Base-by-base conservation (phyloP, 768 basidiomycete genomes). In the Suillus hirtellus region DNA sequence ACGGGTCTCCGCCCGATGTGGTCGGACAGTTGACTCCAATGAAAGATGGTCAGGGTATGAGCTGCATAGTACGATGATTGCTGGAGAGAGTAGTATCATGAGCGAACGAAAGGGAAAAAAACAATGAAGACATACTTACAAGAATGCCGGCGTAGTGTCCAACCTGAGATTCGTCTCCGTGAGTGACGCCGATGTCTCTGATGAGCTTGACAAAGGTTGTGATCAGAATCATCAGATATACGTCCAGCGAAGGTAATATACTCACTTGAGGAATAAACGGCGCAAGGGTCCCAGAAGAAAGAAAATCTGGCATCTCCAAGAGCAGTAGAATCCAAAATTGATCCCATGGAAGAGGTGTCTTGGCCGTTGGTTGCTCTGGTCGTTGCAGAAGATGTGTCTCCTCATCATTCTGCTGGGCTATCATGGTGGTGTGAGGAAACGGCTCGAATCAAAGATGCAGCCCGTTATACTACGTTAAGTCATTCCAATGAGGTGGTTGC, bases 261-360 rank as follows among this genome's bases (percentile, higher is more conserved):
- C 81, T 35, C 66, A 88, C 89, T 78, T 75, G 70, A 6, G 88
- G 88, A 50, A 86, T 82, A 69, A 91, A 92, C 0, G 90, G 91
- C 47, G 84, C 84, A 64, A 92, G 90, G 61, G 92, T 88, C 65
- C 89, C 83, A 12, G 83, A 84, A 6, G 90, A 87, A 61, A 93
- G 71, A 5, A 90, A 89, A 72, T 93, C 91, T 60, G 89, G 84
- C 42, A 92, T 77, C 72, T 90, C 89, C 43, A 92, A 77, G 66
- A 90, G 77, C 65, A 93, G 72, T 2, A 92, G 77, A 60, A 93
- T 84, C 59, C 79, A 80, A 63, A 92, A 81, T 77, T 92, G 90
- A 62, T 80, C 78, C 84, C 82, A 85, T 35, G 90, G 90, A 38
- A 92, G 72, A 59, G 88, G 88, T 0, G 87, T 84, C 40, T 72